These are phyloP conservation scores for Fraxinus baroniana DNA, from an alignment of 305 asterid species.

Conservation along the genomic window DNA sequence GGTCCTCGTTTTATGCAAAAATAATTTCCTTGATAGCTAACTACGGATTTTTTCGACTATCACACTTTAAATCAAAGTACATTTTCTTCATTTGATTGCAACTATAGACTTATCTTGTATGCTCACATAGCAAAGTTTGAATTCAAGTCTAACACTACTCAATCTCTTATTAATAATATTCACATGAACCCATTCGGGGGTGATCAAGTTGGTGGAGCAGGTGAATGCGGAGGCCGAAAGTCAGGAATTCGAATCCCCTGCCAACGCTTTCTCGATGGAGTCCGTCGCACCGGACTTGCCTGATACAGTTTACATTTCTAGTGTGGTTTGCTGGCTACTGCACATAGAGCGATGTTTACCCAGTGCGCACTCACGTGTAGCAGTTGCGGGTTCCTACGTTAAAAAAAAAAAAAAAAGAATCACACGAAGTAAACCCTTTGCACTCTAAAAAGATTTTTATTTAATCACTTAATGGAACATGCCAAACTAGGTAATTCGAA, in stretches of 20 bases:
- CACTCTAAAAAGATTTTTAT: not conserved
- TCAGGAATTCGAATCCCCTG: no score
- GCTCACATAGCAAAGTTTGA: not conserved
- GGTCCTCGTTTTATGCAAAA: not conserved
- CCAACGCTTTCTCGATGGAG: no score
- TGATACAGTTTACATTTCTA: no score
- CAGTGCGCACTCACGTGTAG: no score
- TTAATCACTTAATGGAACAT: not conserved
- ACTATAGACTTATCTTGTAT: not conserved
- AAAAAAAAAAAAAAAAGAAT: no score
- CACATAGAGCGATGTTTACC: no score
- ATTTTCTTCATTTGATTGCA: not conserved
- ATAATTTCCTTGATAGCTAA: not conserved
- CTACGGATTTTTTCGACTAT: not conserved
- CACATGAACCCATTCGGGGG: not conserved
- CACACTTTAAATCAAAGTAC: not conserved
- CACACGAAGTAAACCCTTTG: not conserved
- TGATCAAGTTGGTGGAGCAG: no score
- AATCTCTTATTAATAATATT: not conserved
- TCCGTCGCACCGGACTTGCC: no score
- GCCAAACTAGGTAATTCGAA: not conserved
- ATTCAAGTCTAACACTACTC: not conserved
- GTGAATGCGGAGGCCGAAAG: no score
- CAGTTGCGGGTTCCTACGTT: no score
- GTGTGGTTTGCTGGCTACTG: no score